Evolutionary conservation across 495 filamentous ascomycete species (phyloP), one percentile per base, ranked within the genome.

Genomic region (Staphylotrichum longicolle): DNA sequence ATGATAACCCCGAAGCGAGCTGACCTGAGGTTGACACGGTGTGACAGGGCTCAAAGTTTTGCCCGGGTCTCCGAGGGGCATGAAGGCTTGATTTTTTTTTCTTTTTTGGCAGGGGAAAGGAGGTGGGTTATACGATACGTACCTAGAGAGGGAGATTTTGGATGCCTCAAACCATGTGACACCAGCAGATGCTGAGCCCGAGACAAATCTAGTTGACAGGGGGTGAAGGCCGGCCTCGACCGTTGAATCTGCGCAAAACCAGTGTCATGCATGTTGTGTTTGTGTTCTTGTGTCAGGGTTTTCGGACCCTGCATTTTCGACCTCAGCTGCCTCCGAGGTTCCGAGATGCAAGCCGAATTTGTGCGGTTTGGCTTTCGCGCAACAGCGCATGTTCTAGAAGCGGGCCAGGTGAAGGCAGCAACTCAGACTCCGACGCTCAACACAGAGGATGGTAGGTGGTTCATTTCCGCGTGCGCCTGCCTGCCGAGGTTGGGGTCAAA

Each of bases 31-130:
- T 53, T 50, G 30, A 52, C 46, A 33, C 7, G 2, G 35, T 39
- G 2, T 2, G 39, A 34, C 47, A 54, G 61, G 54, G 62, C 56
- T 63, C 49, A 49, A 58, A 20, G 40, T 48, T 30, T 37, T 63
- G 33, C 54, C 61, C 10, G 54, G 54, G n/a, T 30, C n/a, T 8
- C 41, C 27, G 10, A 37, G 8, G 11, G 54, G 54, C 3, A 11
- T 20, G 42, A 34, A 37, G 41, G 41, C 42, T 12, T 57, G 30
- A 27, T 2, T 1, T 3, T 9, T 32, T 5, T 1, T n/a, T 4
- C 1, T 2, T n/a, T 54, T 1, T 10, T 8, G 39, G 20, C 5
- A 0, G 4, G 1, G n/a, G 37, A 39, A 10, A 39, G 37, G 37
- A 10, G 0, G 37, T 39, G 37, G 37, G 5, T 39, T 39, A 35